A percentile compares a stretch with the other conserved stretches of the same genome.
Conservation (phyloP, 768 basidiomycete genomes). For the Lyophyllum semitale region DNA sequence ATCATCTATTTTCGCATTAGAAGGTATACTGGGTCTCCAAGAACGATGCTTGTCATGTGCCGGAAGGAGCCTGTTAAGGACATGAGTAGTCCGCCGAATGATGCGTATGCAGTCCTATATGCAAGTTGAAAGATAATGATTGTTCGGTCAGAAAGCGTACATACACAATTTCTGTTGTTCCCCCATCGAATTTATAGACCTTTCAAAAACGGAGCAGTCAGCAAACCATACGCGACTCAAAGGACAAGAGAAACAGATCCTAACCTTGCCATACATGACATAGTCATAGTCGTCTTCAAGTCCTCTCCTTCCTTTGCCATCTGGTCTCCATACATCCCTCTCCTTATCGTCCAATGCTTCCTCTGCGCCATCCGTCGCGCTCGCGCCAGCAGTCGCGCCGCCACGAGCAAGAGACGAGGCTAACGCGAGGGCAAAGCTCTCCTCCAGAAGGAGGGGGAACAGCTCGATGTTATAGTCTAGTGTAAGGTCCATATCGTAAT, state of each 20-base stretch:
- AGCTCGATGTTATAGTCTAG: slow-evolving; percentile 95
- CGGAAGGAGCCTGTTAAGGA: slow-evolving; percentile 91
- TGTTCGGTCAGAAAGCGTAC: slow-evolving; percentile 26
- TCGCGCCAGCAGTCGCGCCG: slow-evolving; percentile 41
- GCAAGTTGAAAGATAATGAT: slow-evolving; percentile 2
- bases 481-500: slow-evolving; percentile 89
- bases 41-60: slow-evolving; percentile 88
- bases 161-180: slow-evolving; percentile 82
- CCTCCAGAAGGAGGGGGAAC: slow-evolving; percentile 67
- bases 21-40: slow-evolving; percentile 91
- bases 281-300: slow-evolving; percentile 97
- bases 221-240: neutral
- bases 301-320: slow-evolving; percentile 76
- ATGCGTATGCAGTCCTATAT: slow-evolving; percentile 88
- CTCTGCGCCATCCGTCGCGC: slow-evolving; percentile 46
- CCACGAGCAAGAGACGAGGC: slow-evolving; percentile 76
- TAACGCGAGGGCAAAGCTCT: slow-evolving; percentile 83
- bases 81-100: slow-evolving; percentile 95
- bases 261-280: slow-evolving; percentile 98
- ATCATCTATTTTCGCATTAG: slow-evolving; percentile 71
- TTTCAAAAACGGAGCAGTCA: slow-evolving; percentile 30
- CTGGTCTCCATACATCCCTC: slow-evolving; percentile 81
- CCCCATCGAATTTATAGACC: slow-evolving; percentile 97
- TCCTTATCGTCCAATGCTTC: slow-evolving; percentile 72
- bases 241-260: slow-evolving; percentile 11